Evolutionary conservation across 495 filamentous ascomycete species (phyloP).

Genomic region (Penicillium robsamsonii): DNA sequence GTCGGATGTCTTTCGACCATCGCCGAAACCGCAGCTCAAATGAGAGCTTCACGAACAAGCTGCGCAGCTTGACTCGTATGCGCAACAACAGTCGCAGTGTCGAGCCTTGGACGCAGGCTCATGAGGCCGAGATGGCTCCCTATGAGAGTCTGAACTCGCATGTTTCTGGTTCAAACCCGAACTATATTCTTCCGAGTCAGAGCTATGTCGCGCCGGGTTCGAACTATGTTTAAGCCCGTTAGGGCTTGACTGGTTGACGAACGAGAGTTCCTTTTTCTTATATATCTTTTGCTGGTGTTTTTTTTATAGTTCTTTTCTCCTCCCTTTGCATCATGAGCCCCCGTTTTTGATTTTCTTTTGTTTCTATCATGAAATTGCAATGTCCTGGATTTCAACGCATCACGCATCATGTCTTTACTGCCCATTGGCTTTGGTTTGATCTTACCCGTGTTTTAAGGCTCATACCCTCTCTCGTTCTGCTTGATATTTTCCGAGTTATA

Average conservation of each 20-base stretch:
- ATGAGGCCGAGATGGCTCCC: conserved; percentile 25
- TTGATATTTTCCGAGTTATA: conserved; percentile 1
- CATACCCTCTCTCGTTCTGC: conserved; percentile 22
- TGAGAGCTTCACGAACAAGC: conserved; percentile 62
- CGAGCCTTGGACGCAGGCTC: conserved; percentile 28
- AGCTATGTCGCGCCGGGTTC: conserved; percentile 7
- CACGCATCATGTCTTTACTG: conserved; percentile 3
- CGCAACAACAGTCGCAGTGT: conserved; percentile 62
- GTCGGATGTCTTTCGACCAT: conserved; percentile 54
- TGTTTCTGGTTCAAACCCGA: background rate
- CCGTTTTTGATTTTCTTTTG: background rate
- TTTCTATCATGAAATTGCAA: conserved; percentile 7
- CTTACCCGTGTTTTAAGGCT: conserved; percentile 2
- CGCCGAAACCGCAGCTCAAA: conserved; percentile 63
- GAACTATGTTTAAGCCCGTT: background rate
- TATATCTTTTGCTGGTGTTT: conserved; percentile 3
- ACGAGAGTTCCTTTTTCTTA: background rate
- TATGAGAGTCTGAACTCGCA: conserved; percentile 34
- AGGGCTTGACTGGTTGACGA: conserved; percentile 4
- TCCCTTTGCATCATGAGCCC: conserved; percentile 1
- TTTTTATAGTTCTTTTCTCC: background rate
- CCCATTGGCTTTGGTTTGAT: background rate
- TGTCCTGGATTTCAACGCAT: conserved; percentile 3
- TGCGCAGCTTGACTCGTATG: conserved; percentile 67
- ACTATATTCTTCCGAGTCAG: conserved; percentile 15